phyloP scores from a whole-genome alignment of 352 stramenopile genomes.

The Phytophthora pluvialis region DNA sequence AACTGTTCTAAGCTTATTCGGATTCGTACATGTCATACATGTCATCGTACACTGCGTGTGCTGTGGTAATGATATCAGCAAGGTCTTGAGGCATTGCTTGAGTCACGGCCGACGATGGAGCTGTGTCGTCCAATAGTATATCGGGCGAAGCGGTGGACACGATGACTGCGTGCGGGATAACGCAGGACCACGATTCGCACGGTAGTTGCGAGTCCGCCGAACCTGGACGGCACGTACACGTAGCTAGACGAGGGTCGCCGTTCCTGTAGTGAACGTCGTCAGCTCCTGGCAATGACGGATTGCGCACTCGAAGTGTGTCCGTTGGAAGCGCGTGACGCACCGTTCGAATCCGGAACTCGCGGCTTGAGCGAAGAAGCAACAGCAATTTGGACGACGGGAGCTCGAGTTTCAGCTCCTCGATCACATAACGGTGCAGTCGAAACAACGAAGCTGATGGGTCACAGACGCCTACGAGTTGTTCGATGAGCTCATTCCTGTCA shows the following conservation, averaged over 20 bases:
- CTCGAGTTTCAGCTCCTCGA: conserved; percentile 51
- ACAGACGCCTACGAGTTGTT: conserved; percentile 46
- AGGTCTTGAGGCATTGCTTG: conserved; percentile 46
- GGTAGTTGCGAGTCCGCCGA: conserved; percentile 35
- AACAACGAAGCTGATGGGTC: conserved; percentile 67
- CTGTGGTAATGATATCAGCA: conserved; percentile 43
- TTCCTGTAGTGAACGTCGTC: conserved; percentile 36
- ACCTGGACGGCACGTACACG: conserved; percentile 45
- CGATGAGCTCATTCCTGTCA: conserved; percentile 42
- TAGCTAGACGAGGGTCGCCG: conserved; percentile 46
- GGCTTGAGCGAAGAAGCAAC: conserved; percentile 40
- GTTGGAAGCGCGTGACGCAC: conserved; percentile 38
- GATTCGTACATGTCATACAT: conserved; percentile 38
- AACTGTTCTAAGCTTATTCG: conserved; percentile 1
- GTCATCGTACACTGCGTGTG: conserved; percentile 46
- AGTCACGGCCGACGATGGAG: conserved; percentile 20
- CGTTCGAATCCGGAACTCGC: conserved; percentile 50
- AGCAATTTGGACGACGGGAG: conserved; percentile 53
- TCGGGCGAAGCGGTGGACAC: conserved; percentile 40
- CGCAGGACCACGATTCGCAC: conserved; percentile 61
- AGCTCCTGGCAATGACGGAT: conserved; percentile 27
- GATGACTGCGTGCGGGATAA: conserved; percentile 62
- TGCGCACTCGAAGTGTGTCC: conserved; percentile 30
- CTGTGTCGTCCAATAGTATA: conserved; percentile 32
- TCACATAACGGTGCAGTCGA: conserved; percentile 60